Percentiles rank a stretch among this genome's conserved stretches.
phyloP scores from a whole-genome alignment of 495 filamentous ascomycete genomes.

The Neohortaea acidophila region DNA sequence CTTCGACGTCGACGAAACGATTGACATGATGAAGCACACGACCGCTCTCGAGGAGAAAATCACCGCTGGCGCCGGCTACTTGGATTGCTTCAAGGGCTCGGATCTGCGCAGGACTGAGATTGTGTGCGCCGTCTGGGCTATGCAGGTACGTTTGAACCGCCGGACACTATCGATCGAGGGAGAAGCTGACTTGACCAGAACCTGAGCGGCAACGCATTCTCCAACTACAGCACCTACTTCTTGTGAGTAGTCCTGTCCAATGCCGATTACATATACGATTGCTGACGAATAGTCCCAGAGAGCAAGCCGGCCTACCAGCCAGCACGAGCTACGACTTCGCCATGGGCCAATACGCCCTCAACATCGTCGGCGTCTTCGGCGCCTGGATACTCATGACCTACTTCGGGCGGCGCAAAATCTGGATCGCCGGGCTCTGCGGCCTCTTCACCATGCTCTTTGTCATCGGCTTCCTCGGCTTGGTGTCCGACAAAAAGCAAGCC shows the following conservation, averaged over 20 bases:
- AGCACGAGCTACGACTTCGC: constrained; percentile 23
- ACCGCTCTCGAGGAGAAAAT: constrained; percentile 27
- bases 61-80: constrained; percentile 22
- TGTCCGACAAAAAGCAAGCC: constrained; percentile 8
- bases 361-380: constrained; percentile 26
- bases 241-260: too few relatives aligned
- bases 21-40: constrained; percentile 29
- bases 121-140: constrained; percentile 48
- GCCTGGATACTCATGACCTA: constrained; percentile 26
- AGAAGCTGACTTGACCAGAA: too few relatives aligned
- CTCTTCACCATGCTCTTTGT: constrained; percentile 26
- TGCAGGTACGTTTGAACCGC: too few relatives aligned
- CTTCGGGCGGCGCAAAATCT: constrained; percentile 26
- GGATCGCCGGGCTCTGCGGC: constrained; percentile 23
- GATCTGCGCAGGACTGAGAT: constrained; percentile 28
- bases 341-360: constrained; percentile 29
- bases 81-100: constrained; percentile 27
- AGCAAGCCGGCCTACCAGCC: constrained; percentile 44
- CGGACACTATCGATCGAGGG: too few relatives aligned
- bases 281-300: too few relatives aligned
- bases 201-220: constrained; percentile 62
- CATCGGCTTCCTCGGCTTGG: constrained; percentile 27
- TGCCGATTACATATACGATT: too few relatives aligned
- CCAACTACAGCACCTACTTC: constrained; percentile 70
- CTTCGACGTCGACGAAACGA: constrained; percentile 27